A percentile compares a stretch with the other conserved stretches of the same genome.
Evolutionary conservation across 805 yeast genomes (phyloP).

Genomic region (Candida ponderosae): DNA sequence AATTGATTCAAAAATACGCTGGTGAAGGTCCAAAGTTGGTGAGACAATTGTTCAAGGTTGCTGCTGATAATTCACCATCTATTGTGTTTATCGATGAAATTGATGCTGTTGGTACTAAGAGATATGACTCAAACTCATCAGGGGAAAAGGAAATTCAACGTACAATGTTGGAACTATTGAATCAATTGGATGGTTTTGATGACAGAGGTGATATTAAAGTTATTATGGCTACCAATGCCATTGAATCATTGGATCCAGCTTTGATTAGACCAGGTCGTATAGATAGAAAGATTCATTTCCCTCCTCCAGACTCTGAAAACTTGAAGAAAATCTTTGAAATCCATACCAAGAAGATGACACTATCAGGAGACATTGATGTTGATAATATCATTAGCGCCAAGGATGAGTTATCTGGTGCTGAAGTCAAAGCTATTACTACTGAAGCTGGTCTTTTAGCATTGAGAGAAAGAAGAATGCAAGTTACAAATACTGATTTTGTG

Average conservation of each 20-base stretch:
- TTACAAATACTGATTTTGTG: constrained; percentile 87
- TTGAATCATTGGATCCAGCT: constrained; percentile 93
- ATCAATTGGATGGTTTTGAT: constrained; percentile 95
- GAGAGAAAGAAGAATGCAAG: constrained; percentile 97
- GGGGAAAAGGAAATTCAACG: constrained; percentile 97
- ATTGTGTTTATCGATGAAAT: constrained; percentile 97
- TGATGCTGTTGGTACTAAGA: constrained; percentile 98
- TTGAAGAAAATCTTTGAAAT: constrained; percentile 88
- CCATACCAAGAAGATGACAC: constrained; percentile 89
- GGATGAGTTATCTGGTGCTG: constrained; percentile 96
- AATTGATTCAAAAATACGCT: constrained; percentile 89
- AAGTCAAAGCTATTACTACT: constrained; percentile 94
- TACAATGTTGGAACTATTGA: constrained; percentile 92
- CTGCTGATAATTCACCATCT: constrained; percentile 96
- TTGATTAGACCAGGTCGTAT: constrained; percentile 95
- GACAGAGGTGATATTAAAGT: constrained; percentile 97
- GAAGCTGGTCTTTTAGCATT: constrained; percentile 95
- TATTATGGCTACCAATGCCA: constrained; percentile 95
- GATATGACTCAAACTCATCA: constrained; percentile 83
- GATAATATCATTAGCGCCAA: constrained; percentile 84
- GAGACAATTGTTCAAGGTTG: constrained; percentile 92
- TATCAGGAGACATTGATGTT: constrained; percentile 79
- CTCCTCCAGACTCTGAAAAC: constrained; percentile 89
- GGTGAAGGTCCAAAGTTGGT: constrained; percentile 97
- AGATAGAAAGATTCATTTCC: constrained; percentile 91